Evolutionary conservation across 2,329 filamentous ascomycete species (phyloP), one percentile per base, ranked within the genome.

Genomic region (Monosporascus ibericus): DNA sequence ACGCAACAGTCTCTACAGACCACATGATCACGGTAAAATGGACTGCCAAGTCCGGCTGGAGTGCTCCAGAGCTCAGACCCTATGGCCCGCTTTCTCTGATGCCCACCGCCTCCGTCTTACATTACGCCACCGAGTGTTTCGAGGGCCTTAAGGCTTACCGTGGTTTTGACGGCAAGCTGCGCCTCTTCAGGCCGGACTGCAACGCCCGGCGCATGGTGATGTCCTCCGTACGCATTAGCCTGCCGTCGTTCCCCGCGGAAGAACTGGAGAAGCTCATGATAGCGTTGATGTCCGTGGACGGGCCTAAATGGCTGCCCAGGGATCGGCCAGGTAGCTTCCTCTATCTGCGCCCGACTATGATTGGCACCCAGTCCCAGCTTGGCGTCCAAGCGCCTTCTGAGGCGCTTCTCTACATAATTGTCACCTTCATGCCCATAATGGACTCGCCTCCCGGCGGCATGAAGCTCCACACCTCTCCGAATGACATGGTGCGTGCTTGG

Each of bases 401-500:
- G 72, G 92, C 91, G n/a, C 79, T 95, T 55, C 81, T 96, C n/a
- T 95, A 89, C 74, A 82, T 96, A 66, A 88, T 95, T 56, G 77
- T 81, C 52, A 81, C 68, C 54, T 85, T 77, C 68, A 83, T 86
- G 81, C 79, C 82, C 20, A 65, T 70, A 52, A 68, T 86, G 66
- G 79, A 82, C 60, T 58, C 70, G 14, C 73, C 75, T 5, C 59
- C 67, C 0, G 79, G 77, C 36, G 83, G 83, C 58, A 79, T 95
- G 77, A 86, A 81, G 62, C 81, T 95, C 46, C 81, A 92, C 65
- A 92, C 91, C 0, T 88, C 82, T 46, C 81, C 83, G 51, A 84
- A 92, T 59, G 89, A 95, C 69, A 89, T 86, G 76, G 85, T 95
- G 53, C 86, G 92, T 59, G 91, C 92, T 14, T 96, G 92, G 92